phyloP scores from a whole-genome alignment of 2,329 filamentous ascomycete species.

The Fusarium tupiense region DNA sequence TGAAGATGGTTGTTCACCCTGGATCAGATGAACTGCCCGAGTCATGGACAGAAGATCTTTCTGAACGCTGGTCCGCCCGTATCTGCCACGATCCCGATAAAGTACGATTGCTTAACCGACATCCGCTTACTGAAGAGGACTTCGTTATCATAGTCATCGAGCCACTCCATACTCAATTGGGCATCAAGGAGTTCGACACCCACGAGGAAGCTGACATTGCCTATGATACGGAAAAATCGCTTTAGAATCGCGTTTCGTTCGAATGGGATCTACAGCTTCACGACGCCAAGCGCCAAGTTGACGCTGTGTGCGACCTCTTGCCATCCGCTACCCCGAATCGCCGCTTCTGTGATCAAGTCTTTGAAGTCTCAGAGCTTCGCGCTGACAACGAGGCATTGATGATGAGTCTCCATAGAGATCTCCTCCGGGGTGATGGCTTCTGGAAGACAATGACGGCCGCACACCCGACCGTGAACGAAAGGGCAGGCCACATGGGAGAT shows the following conservation, averaged over 20 bases:
- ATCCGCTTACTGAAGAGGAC: neutral
- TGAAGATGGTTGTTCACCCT: neutral
- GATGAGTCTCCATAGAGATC: neutral
- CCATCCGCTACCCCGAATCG: neutral
- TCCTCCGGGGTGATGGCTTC: neutral
- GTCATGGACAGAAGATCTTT: neutral
- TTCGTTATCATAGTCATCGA: neutral
- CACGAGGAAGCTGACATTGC: neutral
- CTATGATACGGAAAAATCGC: neutral
- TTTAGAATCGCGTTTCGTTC: neutral
- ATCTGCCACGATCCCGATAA: neutral
- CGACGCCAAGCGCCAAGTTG: neutral
- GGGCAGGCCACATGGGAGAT: fast-evolving
- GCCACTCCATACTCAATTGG: too few species aligned
- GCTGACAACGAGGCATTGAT: fast-evolving
- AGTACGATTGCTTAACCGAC: neutral
- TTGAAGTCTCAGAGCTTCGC: fast-evolving
- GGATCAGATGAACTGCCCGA: neutral
- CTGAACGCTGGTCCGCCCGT: neutral
- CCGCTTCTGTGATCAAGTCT: neutral
- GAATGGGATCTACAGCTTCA: neutral
- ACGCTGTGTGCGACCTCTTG: neutral
- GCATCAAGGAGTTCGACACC: neutral
- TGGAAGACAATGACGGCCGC: neutral
- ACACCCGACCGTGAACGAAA: fast-evolving